A percentile compares a stretch with the other conserved stretches of the same genome.
These are phyloP conservation scores for Citrus inodora DNA, from an alignment of 345 rosid genomes.

Conservation along the genomic window DNA sequence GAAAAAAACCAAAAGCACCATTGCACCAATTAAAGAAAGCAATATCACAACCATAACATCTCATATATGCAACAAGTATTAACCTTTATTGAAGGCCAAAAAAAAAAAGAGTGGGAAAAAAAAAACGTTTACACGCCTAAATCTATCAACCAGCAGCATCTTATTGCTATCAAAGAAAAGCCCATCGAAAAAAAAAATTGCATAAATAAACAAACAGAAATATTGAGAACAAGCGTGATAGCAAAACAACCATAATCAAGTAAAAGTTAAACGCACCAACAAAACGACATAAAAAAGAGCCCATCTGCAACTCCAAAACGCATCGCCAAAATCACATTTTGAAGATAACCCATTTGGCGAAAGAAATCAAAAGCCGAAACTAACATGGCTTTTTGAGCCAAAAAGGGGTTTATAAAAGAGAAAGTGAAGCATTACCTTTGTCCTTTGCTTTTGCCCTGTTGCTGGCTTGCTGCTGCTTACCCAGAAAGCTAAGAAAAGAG, in stretches of 20 bases:
- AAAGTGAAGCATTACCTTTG: not conserved
- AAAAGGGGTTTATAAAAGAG: not conserved
- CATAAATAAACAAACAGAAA: not conserved
- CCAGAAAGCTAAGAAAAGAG: constrained; percentile 7
- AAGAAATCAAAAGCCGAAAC: not conserved
- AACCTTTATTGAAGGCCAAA: not conserved
- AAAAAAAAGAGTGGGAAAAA: no score
- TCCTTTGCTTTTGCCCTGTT: not conserved
- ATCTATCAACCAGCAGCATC: not conserved
- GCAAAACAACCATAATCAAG: constrained; percentile 2
- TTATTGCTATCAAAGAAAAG: not conserved
- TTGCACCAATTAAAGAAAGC: constrained; percentile 7
- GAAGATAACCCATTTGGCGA: constrained; percentile 7
- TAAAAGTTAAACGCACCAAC: not conserved
- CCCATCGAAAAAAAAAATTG: not conserved
- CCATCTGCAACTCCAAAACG: not conserved
- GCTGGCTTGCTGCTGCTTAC: not conserved
- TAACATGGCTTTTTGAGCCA: not conserved
- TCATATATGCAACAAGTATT: not conserved
- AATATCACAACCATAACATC: constrained; percentile 5
- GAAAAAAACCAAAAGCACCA: not conserved
- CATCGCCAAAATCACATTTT: not conserved
- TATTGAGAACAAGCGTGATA: not conserved
- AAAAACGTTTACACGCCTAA: not conserved
- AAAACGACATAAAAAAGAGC: not conserved